A percentile compares a stretch with the other conserved stretches of the same genome.
phyloP scores from a whole-genome alignment of 106 monocot species.

The Dioscorea alata region DNA sequence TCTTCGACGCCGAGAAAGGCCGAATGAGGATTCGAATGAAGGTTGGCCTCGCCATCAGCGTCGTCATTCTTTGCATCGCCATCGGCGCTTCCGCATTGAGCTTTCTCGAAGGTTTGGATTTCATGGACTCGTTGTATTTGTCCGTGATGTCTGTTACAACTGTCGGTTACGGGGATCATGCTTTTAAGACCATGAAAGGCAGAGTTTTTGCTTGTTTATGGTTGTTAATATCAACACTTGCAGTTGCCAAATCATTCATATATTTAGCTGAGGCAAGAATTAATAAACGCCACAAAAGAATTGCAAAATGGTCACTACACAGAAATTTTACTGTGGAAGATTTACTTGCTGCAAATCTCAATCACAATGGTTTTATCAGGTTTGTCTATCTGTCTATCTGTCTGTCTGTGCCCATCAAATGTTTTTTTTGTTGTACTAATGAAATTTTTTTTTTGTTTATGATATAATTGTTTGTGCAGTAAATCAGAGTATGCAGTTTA shows the following conservation, averaged over 20 bases:
- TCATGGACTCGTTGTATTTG: conserved; percentile 53
- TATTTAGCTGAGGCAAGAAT: conserved; percentile 49
- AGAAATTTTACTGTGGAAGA: conserved; percentile 44
- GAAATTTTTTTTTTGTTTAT: no score
- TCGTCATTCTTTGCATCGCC: conserved; percentile 45
- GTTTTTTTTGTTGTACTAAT: no score
- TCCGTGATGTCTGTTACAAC: conserved; percentile 69
- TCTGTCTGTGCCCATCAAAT: no score
- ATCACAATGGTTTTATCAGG: conserved; percentile 52
- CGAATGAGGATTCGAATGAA: conserved; percentile 59
- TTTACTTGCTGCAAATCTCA: conserved; percentile 37
- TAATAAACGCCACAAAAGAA: conserved; percentile 31
- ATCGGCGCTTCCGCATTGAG: conserved; percentile 28
- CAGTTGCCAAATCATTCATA: conserved; percentile 50
- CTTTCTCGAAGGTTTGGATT: conserved; percentile 37
- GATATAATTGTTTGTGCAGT: conserved; percentile 17
- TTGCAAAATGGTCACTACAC: conserved; percentile 37
- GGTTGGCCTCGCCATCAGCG: conserved; percentile 35
- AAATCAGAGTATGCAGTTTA: conserved; percentile 43
- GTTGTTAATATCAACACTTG: conserved; percentile 54
- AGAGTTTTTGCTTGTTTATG: conserved; percentile 56
- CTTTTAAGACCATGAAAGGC: conserved; percentile 41
- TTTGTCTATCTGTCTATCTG: no score
- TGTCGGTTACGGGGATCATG: conserved; percentile 60
- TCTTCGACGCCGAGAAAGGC: conserved; percentile 47